phyloP scores from a whole-genome alignment of 1,284 basidiomycete genomes.

The Ganoderma meredithae region DNA sequence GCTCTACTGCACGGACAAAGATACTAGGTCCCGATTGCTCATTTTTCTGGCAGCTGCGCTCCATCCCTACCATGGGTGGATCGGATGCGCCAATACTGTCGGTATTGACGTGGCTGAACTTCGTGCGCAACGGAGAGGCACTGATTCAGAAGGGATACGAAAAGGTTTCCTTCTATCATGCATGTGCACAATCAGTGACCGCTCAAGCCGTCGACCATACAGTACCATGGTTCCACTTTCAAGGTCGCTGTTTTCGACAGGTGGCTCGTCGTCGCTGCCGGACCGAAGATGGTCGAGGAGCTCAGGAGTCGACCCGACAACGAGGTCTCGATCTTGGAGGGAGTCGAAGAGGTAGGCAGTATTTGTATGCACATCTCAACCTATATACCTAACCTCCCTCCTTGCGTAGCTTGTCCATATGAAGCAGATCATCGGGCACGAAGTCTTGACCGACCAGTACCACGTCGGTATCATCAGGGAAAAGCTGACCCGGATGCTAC shows the following conservation, averaged over 20 bases:
- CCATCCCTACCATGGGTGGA: conserved; percentile 41
- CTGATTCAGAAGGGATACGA: conserved; percentile 43
- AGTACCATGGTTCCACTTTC: conserved; percentile 32
- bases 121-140: conserved; percentile 4
- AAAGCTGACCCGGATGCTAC: conserved; percentile 37
- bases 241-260: conserved; percentile 47
- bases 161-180: conserved; percentile 39
- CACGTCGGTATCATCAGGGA: conserved; percentile 39
- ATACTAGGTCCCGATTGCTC: not conserved
- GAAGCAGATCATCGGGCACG: conserved; percentile 36
- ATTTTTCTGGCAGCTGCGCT: conserved; percentile 18
- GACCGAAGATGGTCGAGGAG: conserved; percentile 38
- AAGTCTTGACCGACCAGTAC: conserved; percentile 35
- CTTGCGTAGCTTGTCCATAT: conserved; percentile 18
- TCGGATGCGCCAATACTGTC: conserved; percentile 36
- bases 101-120: conserved; percentile 34
- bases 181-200: not conserved
- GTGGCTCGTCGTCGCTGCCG: conserved; percentile 41
- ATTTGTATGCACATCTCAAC: not conserved
- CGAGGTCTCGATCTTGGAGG: conserved; percentile 38
- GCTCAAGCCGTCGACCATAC: not conserved
- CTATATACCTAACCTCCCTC: not conserved
- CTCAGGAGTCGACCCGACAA: conserved; percentile 42
- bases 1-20: not conserved
- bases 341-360: conserved; percentile 38